Evolutionary conservation across 1,284 basidiomycete genomes (phyloP).

Genomic region (Trametes pubescens): DNA sequence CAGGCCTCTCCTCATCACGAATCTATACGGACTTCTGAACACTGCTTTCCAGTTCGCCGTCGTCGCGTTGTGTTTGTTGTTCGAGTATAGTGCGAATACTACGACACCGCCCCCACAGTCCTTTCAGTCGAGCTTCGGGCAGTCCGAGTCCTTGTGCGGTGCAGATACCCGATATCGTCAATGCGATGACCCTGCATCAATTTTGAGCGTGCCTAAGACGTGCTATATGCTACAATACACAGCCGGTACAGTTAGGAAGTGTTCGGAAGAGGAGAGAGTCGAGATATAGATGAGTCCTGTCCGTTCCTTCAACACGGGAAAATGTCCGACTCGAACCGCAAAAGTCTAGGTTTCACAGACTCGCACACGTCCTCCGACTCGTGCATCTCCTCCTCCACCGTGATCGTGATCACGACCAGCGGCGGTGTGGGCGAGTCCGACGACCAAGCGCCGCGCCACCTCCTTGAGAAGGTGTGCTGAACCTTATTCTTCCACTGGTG

Average conservation of each 20-base stretch:
- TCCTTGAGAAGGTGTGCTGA: background rate
- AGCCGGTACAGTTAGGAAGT: background rate
- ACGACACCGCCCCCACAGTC: slow-evolving; percentile 11
- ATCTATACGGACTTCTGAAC: slow-evolving; percentile 26
- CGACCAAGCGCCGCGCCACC: background rate
- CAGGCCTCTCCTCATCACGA: background rate
- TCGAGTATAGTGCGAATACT: slow-evolving; percentile 24
- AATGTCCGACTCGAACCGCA: background rate
- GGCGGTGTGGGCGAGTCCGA: background rate
- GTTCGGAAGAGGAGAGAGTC: background rate
- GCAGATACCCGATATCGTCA: background rate
- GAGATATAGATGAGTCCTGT: background rate
- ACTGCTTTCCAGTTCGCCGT: slow-evolving; percentile 21
- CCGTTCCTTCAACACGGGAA: background rate
- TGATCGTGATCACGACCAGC: background rate
- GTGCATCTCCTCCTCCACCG: background rate
- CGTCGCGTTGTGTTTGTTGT: slow-evolving; percentile 21
- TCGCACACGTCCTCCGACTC: background rate
- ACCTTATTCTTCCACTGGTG: background rate
- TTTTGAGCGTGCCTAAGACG: background rate
- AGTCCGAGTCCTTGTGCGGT: background rate
- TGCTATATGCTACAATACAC: background rate
- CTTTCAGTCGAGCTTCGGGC: slow-evolving; percentile 3
- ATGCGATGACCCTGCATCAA: background rate
- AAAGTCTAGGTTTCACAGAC: background rate